These are phyloP conservation scores for Aspergillaceae sp. DNA, from an alignment of 2,329 filamentous ascomycete genomes.

Conservation along the genomic window DNA sequence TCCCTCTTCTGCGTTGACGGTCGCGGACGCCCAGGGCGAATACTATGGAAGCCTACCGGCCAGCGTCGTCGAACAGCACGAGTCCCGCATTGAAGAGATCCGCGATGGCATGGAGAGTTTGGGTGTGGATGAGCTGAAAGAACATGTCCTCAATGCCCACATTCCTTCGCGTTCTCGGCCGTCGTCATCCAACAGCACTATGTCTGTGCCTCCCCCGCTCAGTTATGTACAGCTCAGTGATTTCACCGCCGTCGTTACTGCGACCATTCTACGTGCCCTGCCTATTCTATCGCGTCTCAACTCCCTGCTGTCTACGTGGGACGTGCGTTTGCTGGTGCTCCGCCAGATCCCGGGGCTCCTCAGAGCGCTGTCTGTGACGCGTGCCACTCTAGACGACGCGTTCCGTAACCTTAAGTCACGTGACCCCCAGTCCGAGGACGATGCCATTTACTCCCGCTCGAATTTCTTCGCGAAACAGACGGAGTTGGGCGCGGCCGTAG, in stretches of 20 bases:
- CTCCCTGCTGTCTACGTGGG: constrained; percentile 69
- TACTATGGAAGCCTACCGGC: constrained; percentile 66
- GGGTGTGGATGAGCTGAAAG: constrained; percentile 68
- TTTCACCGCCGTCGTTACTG: constrained; percentile 80
- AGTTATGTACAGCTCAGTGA: constrained; percentile 71
- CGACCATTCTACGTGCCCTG: constrained; percentile 80
- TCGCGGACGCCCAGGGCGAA: constrained; percentile 17
- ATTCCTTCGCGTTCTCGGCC: constrained; percentile 54
- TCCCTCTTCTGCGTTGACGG: constrained; percentile 1
- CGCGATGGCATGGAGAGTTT: constrained; percentile 38
- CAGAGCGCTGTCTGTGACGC: constrained; percentile 46
- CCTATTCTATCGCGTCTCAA: constrained; percentile 70
- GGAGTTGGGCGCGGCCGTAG: constrained; percentile 60
- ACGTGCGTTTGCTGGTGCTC: constrained; percentile 64
- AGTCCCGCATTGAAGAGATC: constrained; percentile 67
- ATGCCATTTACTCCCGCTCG: constrained; percentile 22
- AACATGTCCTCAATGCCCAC: constrained; percentile 74
- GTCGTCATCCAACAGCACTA: constrained; percentile 36
- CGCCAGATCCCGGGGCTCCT: constrained; percentile 64
- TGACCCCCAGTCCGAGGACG: constrained; percentile 16
- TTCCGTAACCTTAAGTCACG: constrained; percentile 20
- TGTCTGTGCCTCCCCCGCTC: constrained; percentile 34
- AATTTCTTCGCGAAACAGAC: constrained; percentile 39
- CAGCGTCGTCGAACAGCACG: constrained; percentile 57
- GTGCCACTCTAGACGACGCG: constrained; percentile 26